Conservation (phyloP, 78 protist species). For the Dictyostelium intermedium region DNA sequence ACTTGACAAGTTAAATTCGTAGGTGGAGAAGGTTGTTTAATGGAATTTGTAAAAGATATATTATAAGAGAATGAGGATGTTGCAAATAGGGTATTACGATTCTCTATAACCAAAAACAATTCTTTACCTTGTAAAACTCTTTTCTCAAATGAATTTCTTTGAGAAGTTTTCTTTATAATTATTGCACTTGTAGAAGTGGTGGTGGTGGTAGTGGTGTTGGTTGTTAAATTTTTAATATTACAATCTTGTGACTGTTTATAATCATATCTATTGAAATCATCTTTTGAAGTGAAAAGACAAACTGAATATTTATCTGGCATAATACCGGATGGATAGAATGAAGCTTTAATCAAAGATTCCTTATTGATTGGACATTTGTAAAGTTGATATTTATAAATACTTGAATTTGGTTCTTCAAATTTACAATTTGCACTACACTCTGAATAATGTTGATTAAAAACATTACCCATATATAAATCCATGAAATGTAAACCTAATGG, state of each 20-base stretch:
- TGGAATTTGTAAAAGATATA: neutral
- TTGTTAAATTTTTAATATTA: neutral
- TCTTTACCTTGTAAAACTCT: neutral
- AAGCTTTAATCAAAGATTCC: neutral
- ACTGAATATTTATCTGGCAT: conserved; percentile 7
- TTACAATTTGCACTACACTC: conserved; percentile 1
- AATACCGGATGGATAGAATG: neutral
- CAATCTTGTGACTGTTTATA: neutral
- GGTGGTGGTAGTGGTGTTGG: too few species aligned
- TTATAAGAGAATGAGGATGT: neutral
- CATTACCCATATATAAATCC: neutral
- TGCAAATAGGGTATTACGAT: neutral
- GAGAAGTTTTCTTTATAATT: neutral
- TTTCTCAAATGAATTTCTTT: neutral
- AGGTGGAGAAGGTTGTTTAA: neutral
- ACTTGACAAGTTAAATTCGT: neutral
- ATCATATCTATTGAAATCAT: neutral
- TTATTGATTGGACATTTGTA: neutral
- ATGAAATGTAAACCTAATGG: neutral
- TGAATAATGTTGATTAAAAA: conserved; percentile 2
- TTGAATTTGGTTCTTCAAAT: neutral
- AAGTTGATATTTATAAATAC: neutral
- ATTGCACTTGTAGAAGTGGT: too few species aligned
- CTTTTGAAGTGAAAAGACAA: neutral
- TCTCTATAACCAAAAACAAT: neutral